These are phyloP conservation scores for Microsporum audouinii DNA, from an alignment of 2,329 filamentous ascomycete species.

Conservation along the genomic window DNA sequence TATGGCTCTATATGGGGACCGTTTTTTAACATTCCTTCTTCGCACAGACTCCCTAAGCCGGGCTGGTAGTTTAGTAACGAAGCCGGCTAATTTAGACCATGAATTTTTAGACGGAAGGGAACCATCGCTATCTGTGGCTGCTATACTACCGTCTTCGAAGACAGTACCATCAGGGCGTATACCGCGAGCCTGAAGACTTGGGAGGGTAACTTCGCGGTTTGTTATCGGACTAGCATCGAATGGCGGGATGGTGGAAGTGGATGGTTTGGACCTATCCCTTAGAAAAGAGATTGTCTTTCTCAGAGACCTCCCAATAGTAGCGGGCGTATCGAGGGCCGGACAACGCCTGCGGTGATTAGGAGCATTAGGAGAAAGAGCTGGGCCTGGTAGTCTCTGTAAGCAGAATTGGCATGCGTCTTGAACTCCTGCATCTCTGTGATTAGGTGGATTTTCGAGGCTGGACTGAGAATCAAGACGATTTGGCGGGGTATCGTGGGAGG, in stretches of 20 bases:
- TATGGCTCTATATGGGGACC: background rate
- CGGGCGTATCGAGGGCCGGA: background rate
- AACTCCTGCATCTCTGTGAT: background rate
- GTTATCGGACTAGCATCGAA: background rate
- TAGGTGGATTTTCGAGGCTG: background rate
- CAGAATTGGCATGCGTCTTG: constrained; percentile 9
- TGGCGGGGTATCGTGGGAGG: constrained; percentile 3
- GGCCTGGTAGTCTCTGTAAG: background rate
- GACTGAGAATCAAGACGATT: background rate
- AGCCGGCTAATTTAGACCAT: background rate
- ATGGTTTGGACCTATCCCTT: background rate
- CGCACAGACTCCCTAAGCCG: background rate
- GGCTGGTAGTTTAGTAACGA: background rate
- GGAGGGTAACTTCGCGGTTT: background rate
- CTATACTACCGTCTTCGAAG: background rate
- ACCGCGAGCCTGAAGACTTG: background rate
- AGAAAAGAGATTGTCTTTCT: background rate
- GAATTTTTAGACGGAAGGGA: background rate
- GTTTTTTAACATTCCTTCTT: background rate
- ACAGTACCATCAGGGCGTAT: background rate
- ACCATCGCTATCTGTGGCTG: background rate
- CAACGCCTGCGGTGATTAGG: background rate
- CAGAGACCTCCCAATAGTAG: background rate
- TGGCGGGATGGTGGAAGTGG: background rate
- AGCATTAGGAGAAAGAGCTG: background rate